Evolutionary conservation across 2,329 filamentous ascomycete genomes (phyloP).

Genomic region (Rosellinia necatrix): DNA sequence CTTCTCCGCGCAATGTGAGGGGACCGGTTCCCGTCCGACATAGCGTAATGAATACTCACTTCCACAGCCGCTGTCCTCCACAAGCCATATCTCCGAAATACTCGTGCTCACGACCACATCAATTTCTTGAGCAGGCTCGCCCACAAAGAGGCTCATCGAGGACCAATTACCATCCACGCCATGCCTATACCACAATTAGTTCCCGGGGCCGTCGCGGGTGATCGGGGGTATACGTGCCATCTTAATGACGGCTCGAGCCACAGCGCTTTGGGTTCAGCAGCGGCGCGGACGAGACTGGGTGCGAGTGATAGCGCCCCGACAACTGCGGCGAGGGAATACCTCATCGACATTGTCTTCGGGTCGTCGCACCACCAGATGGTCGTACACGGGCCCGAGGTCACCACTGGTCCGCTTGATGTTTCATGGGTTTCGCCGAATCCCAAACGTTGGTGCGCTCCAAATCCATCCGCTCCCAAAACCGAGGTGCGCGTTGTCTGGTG

Average conservation of each 20-base stretch:
- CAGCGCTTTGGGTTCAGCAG: slow-evolving; percentile 33
- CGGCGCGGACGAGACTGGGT: slow-evolving; percentile 35
- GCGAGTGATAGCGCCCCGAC: slow-evolving; percentile 36
- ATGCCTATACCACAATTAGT: slow-evolving; percentile 39
- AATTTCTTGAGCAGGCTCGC: slow-evolving; percentile 53
- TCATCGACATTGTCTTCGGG: slow-evolving; percentile 38
- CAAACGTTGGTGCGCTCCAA: slow-evolving; percentile 19
- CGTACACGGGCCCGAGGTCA: slow-evolving; percentile 40
- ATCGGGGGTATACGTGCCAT: slow-evolving; percentile 35
- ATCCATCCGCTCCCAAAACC: slow-evolving; percentile 32
- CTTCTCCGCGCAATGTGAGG: neutral
- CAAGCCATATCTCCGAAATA: slow-evolving; percentile 72
- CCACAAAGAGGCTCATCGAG: slow-evolving; percentile 62
- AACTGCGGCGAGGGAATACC: slow-evolving; percentile 29
- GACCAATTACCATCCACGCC: slow-evolving; percentile 71
- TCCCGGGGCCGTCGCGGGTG: slow-evolving; percentile 1
- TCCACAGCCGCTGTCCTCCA: slow-evolving; percentile 62
- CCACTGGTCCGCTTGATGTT: slow-evolving; percentile 35
- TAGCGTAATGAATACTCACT: slow-evolving; percentile 45
- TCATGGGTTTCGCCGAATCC: slow-evolving; percentile 36
- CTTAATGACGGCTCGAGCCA: slow-evolving; percentile 42
- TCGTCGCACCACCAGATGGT: slow-evolving; percentile 35
- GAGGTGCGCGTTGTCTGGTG: slow-evolving; percentile 1
- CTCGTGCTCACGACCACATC: slow-evolving; percentile 68
- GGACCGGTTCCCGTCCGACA: neutral